Conservation (phyloP, 257 asterid species). For the Capsicum baccatum region DNA sequence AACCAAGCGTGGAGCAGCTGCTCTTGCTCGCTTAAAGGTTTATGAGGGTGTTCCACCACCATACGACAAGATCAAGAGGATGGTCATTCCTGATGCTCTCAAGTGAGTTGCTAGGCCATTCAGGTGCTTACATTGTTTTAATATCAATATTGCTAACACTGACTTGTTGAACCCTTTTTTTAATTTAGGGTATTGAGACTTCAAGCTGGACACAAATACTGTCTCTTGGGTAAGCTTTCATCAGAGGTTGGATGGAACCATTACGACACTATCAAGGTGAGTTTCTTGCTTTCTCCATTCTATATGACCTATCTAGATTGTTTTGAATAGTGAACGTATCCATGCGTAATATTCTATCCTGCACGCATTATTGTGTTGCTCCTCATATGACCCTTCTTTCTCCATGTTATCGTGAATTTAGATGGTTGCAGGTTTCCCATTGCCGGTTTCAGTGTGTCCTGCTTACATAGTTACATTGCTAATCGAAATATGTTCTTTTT, state of each 20-base stretch:
- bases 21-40: conserved; percentile 81
- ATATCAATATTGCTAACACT: not conserved
- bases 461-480: not conserved
- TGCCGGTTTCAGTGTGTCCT: not conserved
- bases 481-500: not conserved
- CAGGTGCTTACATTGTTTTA: not conserved
- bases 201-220: conserved; percentile 84
- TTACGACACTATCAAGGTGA: conserved; percentile 80
- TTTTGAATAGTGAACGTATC: not conserved
- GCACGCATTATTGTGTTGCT: not conserved
- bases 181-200: conserved; percentile 84
- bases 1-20: conserved; percentile 91
- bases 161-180: not conserved
- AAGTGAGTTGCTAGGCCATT: conserved; percentile 52
- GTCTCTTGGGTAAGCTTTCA: conserved; percentile 82
- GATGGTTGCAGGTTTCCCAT: not conserved
- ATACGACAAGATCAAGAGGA: conserved; percentile 77
- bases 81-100: conserved; percentile 91
- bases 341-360: not conserved
- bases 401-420: not conserved
- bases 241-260: conserved; percentile 97
- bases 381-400: not conserved
- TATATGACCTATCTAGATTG: not conserved
- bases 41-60: conserved; percentile 84
- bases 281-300: conserved; percentile 22